Conservation (phyloP, 257 asterid species). For the Verbascum thapsus region DNA sequence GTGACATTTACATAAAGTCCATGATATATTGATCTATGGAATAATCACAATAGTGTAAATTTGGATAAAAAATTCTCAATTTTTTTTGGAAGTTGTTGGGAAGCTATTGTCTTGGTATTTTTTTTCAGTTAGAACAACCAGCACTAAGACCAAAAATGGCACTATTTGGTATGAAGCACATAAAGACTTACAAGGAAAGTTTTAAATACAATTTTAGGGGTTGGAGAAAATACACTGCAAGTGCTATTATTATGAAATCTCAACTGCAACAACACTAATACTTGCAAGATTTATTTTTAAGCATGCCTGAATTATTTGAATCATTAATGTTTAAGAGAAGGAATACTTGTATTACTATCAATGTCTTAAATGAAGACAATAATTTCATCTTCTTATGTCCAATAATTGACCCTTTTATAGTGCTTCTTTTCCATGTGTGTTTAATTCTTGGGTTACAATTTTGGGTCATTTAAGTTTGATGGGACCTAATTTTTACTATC, state of each 20-base stretch:
- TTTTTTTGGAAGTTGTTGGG: slow-evolving; percentile 26
- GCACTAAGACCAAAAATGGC: slow-evolving; percentile 25
- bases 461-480: background rate
- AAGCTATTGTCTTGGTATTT: slow-evolving; percentile 5
- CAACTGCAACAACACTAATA: slow-evolving; percentile 22
- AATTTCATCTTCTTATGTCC: background rate
- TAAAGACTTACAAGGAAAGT: slow-evolving; percentile 36
- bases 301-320: slow-evolving; percentile 36
- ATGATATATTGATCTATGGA: too few species aligned
- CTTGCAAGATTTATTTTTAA: slow-evolving; percentile 23
- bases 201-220: slow-evolving; percentile 20
- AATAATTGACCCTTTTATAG: too few species aligned
- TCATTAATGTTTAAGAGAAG: slow-evolving; percentile 18
- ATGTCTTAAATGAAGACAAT: background rate
- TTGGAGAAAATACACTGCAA: background rate
- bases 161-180: slow-evolving; percentile 17
- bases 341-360: background rate
- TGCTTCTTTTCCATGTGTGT: too few species aligned
- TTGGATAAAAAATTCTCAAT: slow-evolving; percentile 6
- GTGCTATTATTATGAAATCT: slow-evolving; percentile 25
- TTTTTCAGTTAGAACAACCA: slow-evolving; percentile 38
- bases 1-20: too few species aligned
- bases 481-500: background rate
- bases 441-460: background rate
- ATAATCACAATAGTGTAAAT: too few species aligned